Evolutionary conservation across 768 basidiomycete genomes (phyloP).

Genomic region (Rhizopogon vulgaris): DNA sequence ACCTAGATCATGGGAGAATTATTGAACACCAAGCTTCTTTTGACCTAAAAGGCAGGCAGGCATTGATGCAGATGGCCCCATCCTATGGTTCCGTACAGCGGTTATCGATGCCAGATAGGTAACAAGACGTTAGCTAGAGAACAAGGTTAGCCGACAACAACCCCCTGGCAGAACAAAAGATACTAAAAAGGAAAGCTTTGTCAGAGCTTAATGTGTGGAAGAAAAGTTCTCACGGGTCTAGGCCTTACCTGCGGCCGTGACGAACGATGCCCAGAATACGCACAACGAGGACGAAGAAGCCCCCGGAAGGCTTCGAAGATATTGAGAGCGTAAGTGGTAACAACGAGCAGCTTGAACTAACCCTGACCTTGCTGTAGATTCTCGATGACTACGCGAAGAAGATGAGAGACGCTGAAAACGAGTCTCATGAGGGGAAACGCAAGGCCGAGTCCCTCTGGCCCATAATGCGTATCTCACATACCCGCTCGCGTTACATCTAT

Average conservation of each 20-base stretch:
- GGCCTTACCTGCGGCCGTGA: neutral
- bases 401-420: slow-evolving; percentile 99
- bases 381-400: slow-evolving; percentile 98
- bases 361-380: slow-evolving; percentile 45
- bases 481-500: slow-evolving; percentile 94
- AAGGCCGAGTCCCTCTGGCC: slow-evolving; percentile 92
- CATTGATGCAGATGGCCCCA: neutral
- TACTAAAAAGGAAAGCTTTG: slow-evolving; percentile 7
- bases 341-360: neutral
- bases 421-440: slow-evolving; percentile 97
- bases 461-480: slow-evolving; percentile 97
- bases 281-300: slow-evolving; percentile 87
- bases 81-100: neutral
- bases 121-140: slow-evolving; percentile 3
- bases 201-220: slow-evolving; percentile 6
- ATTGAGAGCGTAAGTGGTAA: slow-evolving; percentile 61
- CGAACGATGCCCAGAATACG: slow-evolving; percentile 86
- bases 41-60: neutral
- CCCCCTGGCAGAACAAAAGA: neutral
- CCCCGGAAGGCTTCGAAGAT: slow-evolving; percentile 95
- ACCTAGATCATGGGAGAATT: neutral
- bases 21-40: neutral
- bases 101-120: neutral
- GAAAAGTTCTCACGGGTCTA: slow-evolving; percentile 13
- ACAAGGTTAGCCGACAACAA: neutral